Base-by-base conservation (phyloP, 108 stramenopile genomes). In the Conticribra weissflogii region DNA sequence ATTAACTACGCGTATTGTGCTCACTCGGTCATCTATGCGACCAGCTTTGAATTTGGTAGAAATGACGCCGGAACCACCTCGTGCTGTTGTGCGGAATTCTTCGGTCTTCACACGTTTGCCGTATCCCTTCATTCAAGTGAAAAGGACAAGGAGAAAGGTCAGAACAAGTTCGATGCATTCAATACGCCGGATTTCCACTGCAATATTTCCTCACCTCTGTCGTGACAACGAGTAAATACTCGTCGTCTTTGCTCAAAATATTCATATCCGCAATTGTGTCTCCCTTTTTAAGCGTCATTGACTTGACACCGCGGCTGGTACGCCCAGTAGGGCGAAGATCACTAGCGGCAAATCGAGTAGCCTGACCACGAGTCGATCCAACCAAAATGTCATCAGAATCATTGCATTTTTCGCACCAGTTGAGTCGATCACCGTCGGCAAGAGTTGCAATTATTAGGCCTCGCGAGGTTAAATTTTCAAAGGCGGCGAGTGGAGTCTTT, bases 371-470 rank as follows among this genome's bases (percentile, higher is more conserved):
- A 14, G 83, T 68, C 2, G 95, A 87, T 28, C 90, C 95, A 19
- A 98, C 66, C 24, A 98, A 46, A 45, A 98, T 86, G 54, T 90
- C 89, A 63, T 96, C 94, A 0, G 70, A 66, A 48, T 95, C 92
- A 0, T 77, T 84, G 54, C 95, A 96, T 59, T 66, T 86, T 22
- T 88, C 79, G 47, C 90, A 94, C 92, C 95, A 96, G 24, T 81
- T 73, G n/a, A 97, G 81, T 17, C 84, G 62, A 74, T 98, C 98
- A n/a, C 90, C 95, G 4, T 86, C 86, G 7, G 64, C 85, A n/a
- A 98, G 71, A n/a, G 80, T 61, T 55, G 96, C 94, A 58, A 96
- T 91, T 46, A 77, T 93, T 47, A 97, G 79, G n/a, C 98, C 98
- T 17, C 96, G 86, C 9, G 79, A 76, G 2, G 91, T 76, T 1